Conservation (phyloP, 768 basidiomycete species). For the Mycena vitilis region DNA sequence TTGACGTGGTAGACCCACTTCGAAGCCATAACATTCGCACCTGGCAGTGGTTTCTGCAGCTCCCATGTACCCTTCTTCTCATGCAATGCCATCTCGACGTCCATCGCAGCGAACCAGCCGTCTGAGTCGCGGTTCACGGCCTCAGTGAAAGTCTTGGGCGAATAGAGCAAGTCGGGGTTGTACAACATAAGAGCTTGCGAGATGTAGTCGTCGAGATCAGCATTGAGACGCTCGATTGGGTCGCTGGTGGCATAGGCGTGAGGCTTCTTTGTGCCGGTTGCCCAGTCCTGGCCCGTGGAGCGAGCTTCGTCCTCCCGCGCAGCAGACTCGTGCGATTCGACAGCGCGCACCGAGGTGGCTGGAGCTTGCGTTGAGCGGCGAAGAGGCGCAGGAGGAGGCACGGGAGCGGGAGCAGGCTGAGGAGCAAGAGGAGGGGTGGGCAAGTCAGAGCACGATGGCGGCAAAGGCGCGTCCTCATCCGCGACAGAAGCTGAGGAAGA, state of each 20-base stretch:
- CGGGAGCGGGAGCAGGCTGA: too few relatives aligned
- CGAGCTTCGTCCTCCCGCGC: too few relatives aligned
- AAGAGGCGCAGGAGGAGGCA: too few relatives aligned
- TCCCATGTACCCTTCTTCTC: constrained; percentile 16
- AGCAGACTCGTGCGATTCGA: too few relatives aligned
- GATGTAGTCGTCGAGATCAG: constrained; percentile 1
- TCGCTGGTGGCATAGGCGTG: not conserved
- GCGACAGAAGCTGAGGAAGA: too few relatives aligned
- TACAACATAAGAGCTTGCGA: not conserved
- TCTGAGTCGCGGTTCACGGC: constrained; percentile 4
- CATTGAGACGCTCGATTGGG: not conserved
- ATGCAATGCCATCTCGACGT: constrained; percentile 4
- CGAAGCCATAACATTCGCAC: constrained; percentile 16
- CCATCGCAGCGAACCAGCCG: constrained; percentile 9
- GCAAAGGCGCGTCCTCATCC: too few relatives aligned
- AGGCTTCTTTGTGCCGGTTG: too few relatives aligned
- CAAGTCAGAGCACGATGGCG: too few relatives aligned
- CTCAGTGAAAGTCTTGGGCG: constrained; percentile 5
- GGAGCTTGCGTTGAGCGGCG: too few relatives aligned
- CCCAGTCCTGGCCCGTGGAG: too few relatives aligned
- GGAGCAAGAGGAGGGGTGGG: too few relatives aligned
- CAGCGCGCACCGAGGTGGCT: too few relatives aligned
- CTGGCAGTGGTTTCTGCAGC: constrained; percentile 7
- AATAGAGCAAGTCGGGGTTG: constrained; percentile 16
- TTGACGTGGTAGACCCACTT: constrained; percentile 16